Percentiles rank a stretch among this genome's conserved stretches.
Evolutionary conservation across 2,329 filamentous ascomycete genomes (phyloP).

Genomic region (Cercospora zeina): DNA sequence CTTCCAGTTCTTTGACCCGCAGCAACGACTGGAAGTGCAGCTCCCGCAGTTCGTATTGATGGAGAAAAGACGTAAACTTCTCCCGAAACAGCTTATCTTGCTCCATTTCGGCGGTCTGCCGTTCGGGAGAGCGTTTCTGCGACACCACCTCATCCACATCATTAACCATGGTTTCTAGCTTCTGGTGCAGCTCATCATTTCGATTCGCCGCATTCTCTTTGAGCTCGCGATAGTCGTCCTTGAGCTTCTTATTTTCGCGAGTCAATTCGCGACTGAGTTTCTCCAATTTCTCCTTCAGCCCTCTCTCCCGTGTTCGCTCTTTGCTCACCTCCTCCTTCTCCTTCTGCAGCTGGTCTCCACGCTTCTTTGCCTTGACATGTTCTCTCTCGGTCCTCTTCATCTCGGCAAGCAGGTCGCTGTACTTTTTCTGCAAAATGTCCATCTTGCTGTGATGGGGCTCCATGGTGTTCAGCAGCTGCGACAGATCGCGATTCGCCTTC

Average conservation of each 20-base stretch:
- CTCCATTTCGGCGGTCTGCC: constrained; percentile 82
- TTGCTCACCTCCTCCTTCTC: constrained; percentile 88
- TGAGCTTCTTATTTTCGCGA: constrained; percentile 96
- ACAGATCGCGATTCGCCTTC: constrained; percentile 87
- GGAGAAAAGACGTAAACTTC: constrained; percentile 91
- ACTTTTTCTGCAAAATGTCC: constrained; percentile 85
- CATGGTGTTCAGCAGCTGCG: constrained; percentile 79
- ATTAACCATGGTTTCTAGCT: constrained; percentile 74
- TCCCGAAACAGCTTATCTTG: constrained; percentile 79
- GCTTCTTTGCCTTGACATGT: constrained; percentile 93
- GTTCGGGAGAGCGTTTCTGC: constrained; percentile 72
- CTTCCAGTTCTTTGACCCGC: constrained; percentile 91
- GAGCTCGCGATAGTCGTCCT: constrained; percentile 85
- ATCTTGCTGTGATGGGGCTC: constrained; percentile 91
- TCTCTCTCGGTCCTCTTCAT: constrained; percentile 96
- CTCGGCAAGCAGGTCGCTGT: constrained; percentile 84
- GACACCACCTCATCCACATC: constrained; percentile 88
- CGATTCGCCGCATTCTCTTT: constrained; percentile 83
- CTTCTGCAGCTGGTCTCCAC: constrained; percentile 90
- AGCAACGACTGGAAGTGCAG: constrained; percentile 90
- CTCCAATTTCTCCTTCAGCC: constrained; percentile 93
- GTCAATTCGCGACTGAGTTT: constrained; percentile 93
- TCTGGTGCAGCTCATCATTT: constrained; percentile 78
- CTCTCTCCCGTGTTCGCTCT: constrained; percentile 85
- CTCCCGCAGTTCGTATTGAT: constrained; percentile 95